Percentiles rank a stretch among this genome's conserved stretches.
Conservation (phyloP, 1,284 basidiomycete genomes). For the Malassezia vespertilionis region DNA sequence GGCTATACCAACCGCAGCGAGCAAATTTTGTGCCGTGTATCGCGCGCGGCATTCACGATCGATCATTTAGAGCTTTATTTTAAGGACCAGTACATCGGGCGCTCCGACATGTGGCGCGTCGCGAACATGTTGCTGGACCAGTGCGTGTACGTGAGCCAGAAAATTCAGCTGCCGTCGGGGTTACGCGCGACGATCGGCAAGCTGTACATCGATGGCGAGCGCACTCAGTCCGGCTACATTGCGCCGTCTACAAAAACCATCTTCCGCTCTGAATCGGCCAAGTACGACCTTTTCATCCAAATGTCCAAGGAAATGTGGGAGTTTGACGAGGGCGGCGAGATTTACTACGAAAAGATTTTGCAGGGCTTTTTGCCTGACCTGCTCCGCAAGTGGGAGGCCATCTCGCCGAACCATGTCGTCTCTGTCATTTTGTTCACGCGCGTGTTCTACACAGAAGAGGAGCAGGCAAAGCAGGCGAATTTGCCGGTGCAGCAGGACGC, state of each 20-base stretch:
- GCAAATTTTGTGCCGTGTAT: conserved; percentile 28
- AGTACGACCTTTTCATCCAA: conserved; percentile 73
- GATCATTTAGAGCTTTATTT: conserved; percentile 47
- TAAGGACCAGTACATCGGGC: conserved; percentile 43
- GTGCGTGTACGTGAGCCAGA: conserved; percentile 46
- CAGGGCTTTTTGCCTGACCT: conserved; percentile 53
- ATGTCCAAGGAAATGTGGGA: conserved; percentile 93
- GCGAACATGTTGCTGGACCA: conserved; percentile 34
- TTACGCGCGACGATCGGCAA: conserved; percentile 42
- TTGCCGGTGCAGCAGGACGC: conserved; percentile 60
- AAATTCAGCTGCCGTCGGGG: conserved; percentile 35
- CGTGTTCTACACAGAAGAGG: conserved; percentile 68
- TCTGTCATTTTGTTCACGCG: conserved; percentile 89
- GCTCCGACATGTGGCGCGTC: conserved; percentile 47
- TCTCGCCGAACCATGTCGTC: conserved; percentile 75
- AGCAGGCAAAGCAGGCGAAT: conserved; percentile 40
- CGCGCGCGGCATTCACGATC: conserved; percentile 28
- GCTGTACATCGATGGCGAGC: conserved; percentile 40
- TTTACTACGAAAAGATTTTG: conserved; percentile 86
- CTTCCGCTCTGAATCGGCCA: conserved; percentile 75
- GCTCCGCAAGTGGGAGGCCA: conserved; percentile 53
- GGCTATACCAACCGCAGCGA: conserved; percentile 36
- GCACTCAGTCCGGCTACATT: conserved; percentile 62
- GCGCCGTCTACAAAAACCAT: conserved; percentile 74
- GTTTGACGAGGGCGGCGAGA: conserved; percentile 77